Conservation (phyloP, 345 rosid genomes). For the Boechera stricta region DNA sequence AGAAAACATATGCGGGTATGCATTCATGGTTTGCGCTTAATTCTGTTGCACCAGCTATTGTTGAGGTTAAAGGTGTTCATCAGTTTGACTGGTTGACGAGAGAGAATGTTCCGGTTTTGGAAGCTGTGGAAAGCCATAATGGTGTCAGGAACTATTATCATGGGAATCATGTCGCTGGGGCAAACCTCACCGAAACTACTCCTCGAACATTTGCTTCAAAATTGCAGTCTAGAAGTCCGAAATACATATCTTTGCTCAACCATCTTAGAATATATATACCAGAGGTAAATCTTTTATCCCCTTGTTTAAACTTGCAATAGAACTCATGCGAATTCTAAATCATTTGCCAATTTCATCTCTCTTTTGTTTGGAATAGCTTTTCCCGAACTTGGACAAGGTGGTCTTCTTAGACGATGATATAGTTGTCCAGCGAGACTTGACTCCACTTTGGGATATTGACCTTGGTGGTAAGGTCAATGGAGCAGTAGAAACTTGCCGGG, state of each 20-base stretch:
- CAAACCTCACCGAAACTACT: conserved; percentile 79
- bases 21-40: conserved; percentile 99
- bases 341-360: conserved; percentile 7
- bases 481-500: conserved; percentile 97
- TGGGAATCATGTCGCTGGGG: conserved; percentile 91
- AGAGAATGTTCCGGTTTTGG: conserved; percentile 99
- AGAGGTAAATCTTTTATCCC: conserved; percentile 62
- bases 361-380: conserved; percentile 64
- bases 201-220: conserved; percentile 95
- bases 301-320: conserved; percentile 14
- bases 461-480: conserved; percentile 95
- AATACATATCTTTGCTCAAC: conserved; percentile 98
- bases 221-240: conserved; percentile 97
- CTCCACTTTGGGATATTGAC: conserved; percentile 93
- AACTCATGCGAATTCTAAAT: background rate
- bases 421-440: conserved; percentile 89
- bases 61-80: conserved; percentile 96
- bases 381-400: conserved; percentile 93
- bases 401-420: conserved; percentile 96
- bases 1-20: conserved; percentile 99
- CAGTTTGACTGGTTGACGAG: conserved; percentile 99
- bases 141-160: conserved; percentile 90
- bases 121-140: conserved; percentile 91
- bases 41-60: conserved; percentile 81
- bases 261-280: conserved; percentile 98